Conservation (phyloP, 176 grass and related monocot species). For the Rhynchospora breviuscula region DNA sequence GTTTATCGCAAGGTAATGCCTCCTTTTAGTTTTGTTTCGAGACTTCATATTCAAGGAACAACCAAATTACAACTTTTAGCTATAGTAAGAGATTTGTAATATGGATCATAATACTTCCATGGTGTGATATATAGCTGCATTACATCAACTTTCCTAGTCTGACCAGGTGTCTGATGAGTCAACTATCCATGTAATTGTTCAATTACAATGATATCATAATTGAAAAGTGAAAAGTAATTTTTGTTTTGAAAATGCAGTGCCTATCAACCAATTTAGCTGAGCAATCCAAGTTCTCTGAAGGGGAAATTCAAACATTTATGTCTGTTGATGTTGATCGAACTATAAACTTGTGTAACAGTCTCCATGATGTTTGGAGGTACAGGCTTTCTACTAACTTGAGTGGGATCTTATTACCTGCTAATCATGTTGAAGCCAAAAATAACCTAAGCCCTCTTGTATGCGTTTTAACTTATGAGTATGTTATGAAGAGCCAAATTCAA, state of each 20-base stretch:
- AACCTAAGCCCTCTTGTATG: not conserved
- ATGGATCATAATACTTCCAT: not conserved
- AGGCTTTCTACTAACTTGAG: not conserved
- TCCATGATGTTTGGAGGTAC: conserved; percentile 97
- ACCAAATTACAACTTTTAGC: not conserved
- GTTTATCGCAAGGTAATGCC: conserved; percentile 72
- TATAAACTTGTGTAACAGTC: conserved; percentile 81
- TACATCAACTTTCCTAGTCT: not conserved
- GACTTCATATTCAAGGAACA: not conserved
- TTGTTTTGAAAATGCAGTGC: conserved; percentile 47
- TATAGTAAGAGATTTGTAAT: not conserved
- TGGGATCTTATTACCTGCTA: not conserved
- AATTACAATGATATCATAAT: not conserved
- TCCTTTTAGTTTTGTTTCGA: not conserved
- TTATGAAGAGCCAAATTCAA: not conserved
- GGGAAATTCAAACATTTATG: conserved; percentile 96
- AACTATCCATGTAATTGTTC: not conserved
- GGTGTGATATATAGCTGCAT: not conserved
- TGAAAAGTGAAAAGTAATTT: conserved; percentile 4
- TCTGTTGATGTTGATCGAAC: conserved; percentile 88
- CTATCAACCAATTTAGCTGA: conserved; percentile 70
- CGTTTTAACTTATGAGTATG: not conserved
- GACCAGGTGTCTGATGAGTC: not conserved
- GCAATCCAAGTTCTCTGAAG: conserved; percentile 90
- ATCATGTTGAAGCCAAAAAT: not conserved